These are phyloP conservation scores for Pestalotiopsis sp. DNA, from an alignment of 2,329 filamentous ascomycete genomes.

Conservation along the genomic window DNA sequence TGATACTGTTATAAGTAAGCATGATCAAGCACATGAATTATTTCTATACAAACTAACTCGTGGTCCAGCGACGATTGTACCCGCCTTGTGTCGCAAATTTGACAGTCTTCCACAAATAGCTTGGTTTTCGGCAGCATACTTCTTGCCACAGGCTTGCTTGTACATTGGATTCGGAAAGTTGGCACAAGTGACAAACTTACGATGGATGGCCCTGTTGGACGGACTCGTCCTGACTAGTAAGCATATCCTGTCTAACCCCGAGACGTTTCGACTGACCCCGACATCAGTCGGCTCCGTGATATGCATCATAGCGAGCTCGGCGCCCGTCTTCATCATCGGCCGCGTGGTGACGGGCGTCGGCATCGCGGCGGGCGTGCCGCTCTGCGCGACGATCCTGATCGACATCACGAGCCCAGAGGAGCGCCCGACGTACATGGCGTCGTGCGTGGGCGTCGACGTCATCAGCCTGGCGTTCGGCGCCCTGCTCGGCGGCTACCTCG, in stretches of 20 bases:
- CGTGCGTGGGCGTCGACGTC: constrained; percentile 15
- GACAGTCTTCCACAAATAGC: constrained; percentile 14
- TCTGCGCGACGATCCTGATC: constrained; percentile 14
- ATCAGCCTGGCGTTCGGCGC: constrained; percentile 15
- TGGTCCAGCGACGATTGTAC: constrained; percentile 6
- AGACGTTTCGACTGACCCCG: background rate
- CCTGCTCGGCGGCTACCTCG: constrained; percentile 13
- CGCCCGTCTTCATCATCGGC: constrained; percentile 13
- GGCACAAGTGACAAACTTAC: constrained; percentile 11
- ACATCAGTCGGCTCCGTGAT: constrained; percentile 10
- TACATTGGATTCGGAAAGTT: constrained; percentile 15
- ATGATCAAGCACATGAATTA: background rate
- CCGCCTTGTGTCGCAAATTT: constrained; percentile 11
- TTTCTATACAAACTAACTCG: background rate
- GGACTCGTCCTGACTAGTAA: constrained; percentile 11
- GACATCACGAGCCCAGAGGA: constrained; percentile 14
- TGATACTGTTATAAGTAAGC: constrained; percentile 15
- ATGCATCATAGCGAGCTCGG: constrained; percentile 13
- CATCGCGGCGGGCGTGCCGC: constrained; percentile 12
- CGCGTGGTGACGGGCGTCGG: constrained; percentile 14
- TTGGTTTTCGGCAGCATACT: constrained; percentile 16
- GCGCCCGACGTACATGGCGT: constrained; percentile 14
- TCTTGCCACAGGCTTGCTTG: constrained; percentile 16
- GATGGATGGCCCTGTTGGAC: constrained; percentile 11
- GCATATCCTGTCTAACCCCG: background rate